Conservation (phyloP, 2,329 filamentous ascomycete genomes). For the Fusarium brachygibbosum region DNA sequence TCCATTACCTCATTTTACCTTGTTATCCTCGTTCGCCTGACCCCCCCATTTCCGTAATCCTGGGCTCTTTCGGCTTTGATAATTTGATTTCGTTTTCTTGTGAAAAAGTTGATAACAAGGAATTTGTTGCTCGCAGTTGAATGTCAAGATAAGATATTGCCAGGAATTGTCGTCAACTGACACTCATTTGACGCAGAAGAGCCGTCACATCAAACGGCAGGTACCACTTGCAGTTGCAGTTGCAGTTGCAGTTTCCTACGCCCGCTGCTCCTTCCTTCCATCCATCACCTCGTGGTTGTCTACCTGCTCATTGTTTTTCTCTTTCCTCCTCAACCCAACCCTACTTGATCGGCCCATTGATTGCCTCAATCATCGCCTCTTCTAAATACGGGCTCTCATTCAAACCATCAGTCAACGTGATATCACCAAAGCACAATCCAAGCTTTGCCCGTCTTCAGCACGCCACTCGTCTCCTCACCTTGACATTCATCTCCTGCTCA, state of each 20-base stretch:
- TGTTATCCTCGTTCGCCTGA: conserved; percentile 12
- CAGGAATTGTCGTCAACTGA: conserved; percentile 20
- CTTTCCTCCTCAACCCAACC: conserved; percentile 22
- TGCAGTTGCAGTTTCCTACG: conserved; percentile 21
- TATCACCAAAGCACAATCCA: conserved; percentile 18
- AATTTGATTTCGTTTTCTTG: conserved; percentile 31
- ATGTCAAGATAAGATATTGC: conserved; percentile 15
- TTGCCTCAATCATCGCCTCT: conserved; percentile 11
- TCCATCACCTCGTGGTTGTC: conserved; percentile 18
- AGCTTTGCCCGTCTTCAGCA: conserved; percentile 27
- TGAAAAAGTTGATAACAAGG: conserved; percentile 26
- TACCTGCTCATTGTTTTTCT: conserved; percentile 21
- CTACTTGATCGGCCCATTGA: conserved; percentile 3
- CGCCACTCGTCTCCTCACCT: conserved; percentile 51
- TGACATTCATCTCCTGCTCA: conserved; percentile 43
- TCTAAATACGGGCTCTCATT: conserved; percentile 32
- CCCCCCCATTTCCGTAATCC: conserved; percentile 18
- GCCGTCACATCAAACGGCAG: conserved; percentile 22
- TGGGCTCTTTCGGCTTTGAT: conserved; percentile 28
- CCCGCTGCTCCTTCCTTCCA: conserved; percentile 20
- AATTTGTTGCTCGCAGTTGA: not conserved
- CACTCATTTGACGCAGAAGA: conserved; percentile 6
- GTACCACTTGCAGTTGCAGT: conserved; percentile 27
- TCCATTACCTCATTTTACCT: conserved; percentile 35
- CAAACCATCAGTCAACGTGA: conserved; percentile 45